Conservation (phyloP, 148 eudicot genomes). For the Linanthus parryae region DNA sequence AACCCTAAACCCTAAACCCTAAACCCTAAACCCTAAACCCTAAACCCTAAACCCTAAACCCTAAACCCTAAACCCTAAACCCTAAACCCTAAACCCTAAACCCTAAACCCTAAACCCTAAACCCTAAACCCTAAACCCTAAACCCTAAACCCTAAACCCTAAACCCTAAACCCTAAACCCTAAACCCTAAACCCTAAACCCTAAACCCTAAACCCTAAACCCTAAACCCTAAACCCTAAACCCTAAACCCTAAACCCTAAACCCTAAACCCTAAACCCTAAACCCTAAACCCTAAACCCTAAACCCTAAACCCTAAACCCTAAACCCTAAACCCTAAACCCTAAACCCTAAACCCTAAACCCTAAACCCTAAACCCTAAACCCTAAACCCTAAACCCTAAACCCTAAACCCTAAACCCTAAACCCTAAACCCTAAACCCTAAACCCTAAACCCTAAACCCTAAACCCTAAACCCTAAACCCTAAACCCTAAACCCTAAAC, state of each 20-base stretch:
- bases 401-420: background rate
- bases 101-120: constrained; percentile 8
- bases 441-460: background rate
- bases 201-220: constrained; percentile 7
- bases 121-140: constrained; percentile 8
- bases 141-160: constrained; percentile 6
- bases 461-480: background rate
- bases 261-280: constrained; percentile 8
- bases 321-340: background rate
- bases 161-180: constrained; percentile 8
- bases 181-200: constrained; percentile 3
- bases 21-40: background rate
- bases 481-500: background rate
- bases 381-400: background rate
- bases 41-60: background rate
- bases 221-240: constrained; percentile 8
- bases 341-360: background rate
- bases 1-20: constrained; percentile 1
- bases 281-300: constrained; percentile 3
- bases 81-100: constrained; percentile 1
- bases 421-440: background rate
- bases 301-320: background rate
- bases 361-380: background rate
- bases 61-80: background rate
- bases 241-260: constrained; percentile 6